Percentiles rank a stretch among this genome's conserved stretches.
Conservation (phyloP, 108 stramenopile genomes). For the Asterionellopsis glacialis region DNA sequence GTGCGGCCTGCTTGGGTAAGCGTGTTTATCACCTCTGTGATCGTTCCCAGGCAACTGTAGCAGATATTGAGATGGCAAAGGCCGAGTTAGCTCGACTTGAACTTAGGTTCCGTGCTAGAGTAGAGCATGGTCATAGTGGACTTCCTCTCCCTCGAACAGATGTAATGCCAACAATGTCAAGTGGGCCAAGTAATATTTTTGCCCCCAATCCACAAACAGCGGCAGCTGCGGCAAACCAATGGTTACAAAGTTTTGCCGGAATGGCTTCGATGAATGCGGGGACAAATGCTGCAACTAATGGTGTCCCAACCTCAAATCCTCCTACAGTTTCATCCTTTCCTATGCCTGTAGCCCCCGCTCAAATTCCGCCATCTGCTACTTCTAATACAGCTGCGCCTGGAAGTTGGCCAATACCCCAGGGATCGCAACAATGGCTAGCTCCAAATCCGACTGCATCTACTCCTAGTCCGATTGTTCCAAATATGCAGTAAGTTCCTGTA, state of each 20-base stretch:
- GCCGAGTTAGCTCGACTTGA: constrained; percentile 61
- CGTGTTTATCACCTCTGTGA: constrained; percentile 69
- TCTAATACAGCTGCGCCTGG: no score
- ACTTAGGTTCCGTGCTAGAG: constrained; percentile 48
- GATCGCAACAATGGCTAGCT: neutral
- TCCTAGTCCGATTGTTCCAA: neutral
- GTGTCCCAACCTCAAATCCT: neutral
- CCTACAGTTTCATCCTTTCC: constrained; percentile 1
- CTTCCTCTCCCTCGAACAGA: constrained; percentile 23
- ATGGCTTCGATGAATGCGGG: neutral
- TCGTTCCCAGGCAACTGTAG: constrained; percentile 38
- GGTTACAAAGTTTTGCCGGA: no score
- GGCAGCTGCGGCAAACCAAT: no score
- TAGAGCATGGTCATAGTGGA: constrained; percentile 52
- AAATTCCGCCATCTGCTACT: neutral
- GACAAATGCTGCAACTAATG: neutral
- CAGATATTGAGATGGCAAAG: constrained; percentile 57
- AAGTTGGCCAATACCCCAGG: no score
- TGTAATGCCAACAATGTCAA: constrained; percentile 5
- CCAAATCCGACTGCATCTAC: neutral
- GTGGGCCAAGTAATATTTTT: neutral
- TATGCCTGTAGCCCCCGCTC: neutral
- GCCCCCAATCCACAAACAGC: no score
- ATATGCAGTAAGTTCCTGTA: neutral
- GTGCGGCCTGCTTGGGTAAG: constrained; percentile 88